Percentiles rank a stretch among this genome's conserved stretches.
phyloP scores from a whole-genome alignment of 2,329 filamentous ascomycete species.

The Aaosphaeria arxii region DNA sequence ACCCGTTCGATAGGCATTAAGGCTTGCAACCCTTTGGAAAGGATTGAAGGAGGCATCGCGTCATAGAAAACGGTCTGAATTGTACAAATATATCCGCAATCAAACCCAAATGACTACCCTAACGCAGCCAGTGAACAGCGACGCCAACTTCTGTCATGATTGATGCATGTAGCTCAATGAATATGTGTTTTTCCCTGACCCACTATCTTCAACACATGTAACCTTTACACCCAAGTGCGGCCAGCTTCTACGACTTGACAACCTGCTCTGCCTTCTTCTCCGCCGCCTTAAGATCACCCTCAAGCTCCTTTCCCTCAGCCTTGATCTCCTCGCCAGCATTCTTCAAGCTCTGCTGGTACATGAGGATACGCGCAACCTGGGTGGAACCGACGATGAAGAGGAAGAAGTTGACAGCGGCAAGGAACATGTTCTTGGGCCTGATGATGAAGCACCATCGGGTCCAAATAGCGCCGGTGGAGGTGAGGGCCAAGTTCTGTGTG shows the following conservation, averaged over 20 bases:
- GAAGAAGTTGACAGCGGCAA: conserved; percentile 98
- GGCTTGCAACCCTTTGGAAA: too few relatives aligned
- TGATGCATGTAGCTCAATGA: too few relatives aligned
- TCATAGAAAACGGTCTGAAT: too few relatives aligned
- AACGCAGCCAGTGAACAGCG: too few relatives aligned
- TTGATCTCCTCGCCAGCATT: conserved; percentile 37
- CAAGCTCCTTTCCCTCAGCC: conserved; percentile 31
- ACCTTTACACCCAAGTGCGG: neutral
- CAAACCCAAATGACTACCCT: too few relatives aligned
- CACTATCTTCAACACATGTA: neutral
- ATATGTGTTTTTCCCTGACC: neutral
- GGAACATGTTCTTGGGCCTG: conserved; percentile 84
- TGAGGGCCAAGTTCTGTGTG: conserved; percentile 87
- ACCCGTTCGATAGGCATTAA: too few relatives aligned
- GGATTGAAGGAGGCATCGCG: too few relatives aligned
- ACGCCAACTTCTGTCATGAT: too few relatives aligned
- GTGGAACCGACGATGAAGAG: conserved; percentile 82
- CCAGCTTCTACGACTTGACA: conserved; percentile 11
- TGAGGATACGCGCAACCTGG: conserved; percentile 74
- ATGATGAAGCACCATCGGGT: conserved; percentile 99
- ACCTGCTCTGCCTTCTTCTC: conserved; percentile 26
- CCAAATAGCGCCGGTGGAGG: conserved; percentile 92
- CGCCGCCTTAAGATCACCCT: conserved; percentile 28
- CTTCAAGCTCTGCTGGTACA: conserved; percentile 64
- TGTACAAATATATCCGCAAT: too few relatives aligned